A percentile compares a stretch with the other conserved stretches of the same genome.
These are phyloP conservation scores for Cercospora beticola DNA, from an alignment of 2,329 filamentous ascomycete genomes.

Conservation along the genomic window DNA sequence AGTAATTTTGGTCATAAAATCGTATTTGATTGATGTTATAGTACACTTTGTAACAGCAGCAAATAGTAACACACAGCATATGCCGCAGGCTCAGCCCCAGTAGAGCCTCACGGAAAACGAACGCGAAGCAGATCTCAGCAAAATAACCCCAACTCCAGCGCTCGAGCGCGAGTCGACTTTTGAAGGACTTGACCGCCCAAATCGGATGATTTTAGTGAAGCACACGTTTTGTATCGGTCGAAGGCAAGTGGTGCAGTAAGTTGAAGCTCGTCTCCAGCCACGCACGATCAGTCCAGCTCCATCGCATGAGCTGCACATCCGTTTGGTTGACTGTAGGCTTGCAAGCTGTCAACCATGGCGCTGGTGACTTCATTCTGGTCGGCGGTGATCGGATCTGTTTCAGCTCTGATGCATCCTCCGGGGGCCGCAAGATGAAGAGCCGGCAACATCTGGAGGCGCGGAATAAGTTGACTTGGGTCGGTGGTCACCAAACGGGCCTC, in stretches of 20 bases:
- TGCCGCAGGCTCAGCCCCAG: conserved; percentile 9
- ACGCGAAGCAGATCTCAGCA: conserved; percentile 3
- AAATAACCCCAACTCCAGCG: conserved; percentile 24
- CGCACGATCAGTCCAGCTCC: conserved; percentile 34
- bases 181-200: conserved; percentile 9
- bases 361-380: conserved; percentile 31
- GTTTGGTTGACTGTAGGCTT: conserved; percentile 17
- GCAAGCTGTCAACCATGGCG: conserved; percentile 17
- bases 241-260: neutral
- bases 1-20: neutral
- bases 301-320: conserved; percentile 37
- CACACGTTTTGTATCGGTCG: conserved; percentile 5
- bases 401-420: conserved; percentile 34
- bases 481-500: conserved; percentile 48
- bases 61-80: conserved; percentile 13
- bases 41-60: conserved; percentile 15
- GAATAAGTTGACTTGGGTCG: conserved; percentile 36
- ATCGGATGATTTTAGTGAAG: conserved; percentile 12
- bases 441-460: conserved; percentile 37
- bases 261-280: neutral
- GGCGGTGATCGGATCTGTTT: conserved; percentile 32
- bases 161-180: conserved; percentile 19
- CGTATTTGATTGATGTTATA: conserved; percentile 12
- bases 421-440: conserved; percentile 38
- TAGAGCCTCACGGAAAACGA: neutral